Base-by-base conservation (phyloP, 2,329 filamentous ascomycete species). In the Calonectria multiphialidica region DNA sequence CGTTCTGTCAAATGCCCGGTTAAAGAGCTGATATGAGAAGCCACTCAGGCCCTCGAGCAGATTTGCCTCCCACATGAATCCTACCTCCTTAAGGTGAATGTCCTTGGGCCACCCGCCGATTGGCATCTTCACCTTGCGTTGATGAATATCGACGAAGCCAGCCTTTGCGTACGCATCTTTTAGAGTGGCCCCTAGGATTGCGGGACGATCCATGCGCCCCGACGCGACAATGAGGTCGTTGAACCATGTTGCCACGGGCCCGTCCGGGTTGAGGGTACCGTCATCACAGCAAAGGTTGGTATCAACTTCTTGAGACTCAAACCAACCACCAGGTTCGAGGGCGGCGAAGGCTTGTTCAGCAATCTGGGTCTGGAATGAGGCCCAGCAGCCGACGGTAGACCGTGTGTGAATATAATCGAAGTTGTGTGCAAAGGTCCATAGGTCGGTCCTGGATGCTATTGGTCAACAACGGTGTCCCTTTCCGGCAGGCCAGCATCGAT, bases 331-430 rank as follows among this genome's bases (percentile, higher is more conserved):
- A 0, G 88, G 88, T 18, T 82, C 80, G 0, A 90, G 83, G 42
- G 85, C 81, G 8, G 81, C 80, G 70, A 87, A 89, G 5, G 88
- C 86, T 66, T 87, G 87, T 47, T 81, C 79, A 66, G 92, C 88
- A 28, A 90, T 81, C 44, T 89, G 83, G 0, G 74, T 75, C 61
- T 86, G 82, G 73, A 87, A 87, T 53, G 86, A 81, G 9, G 82
- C 79, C 85, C 87, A 90, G 74, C 86, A 88, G 21, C 86, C 87
- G 3, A 85, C 74, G 0, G 87, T 87, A 23, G 84, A 79, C 40
- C 88, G 86, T 0, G 86, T 86, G 77, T 90, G 88, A 47, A 90
- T 86, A 73, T 87, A 90, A 75, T 90, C 88, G 64, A 89, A 87
- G 1, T 87, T 84, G 67, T 90, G 87, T 2, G 87, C 86, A 78